Percentiles rank a stretch among this genome's conserved stretches.
Evolutionary conservation across 495 filamentous ascomycete genomes (phyloP).

Genomic region (Venustampulla echinocandica): DNA sequence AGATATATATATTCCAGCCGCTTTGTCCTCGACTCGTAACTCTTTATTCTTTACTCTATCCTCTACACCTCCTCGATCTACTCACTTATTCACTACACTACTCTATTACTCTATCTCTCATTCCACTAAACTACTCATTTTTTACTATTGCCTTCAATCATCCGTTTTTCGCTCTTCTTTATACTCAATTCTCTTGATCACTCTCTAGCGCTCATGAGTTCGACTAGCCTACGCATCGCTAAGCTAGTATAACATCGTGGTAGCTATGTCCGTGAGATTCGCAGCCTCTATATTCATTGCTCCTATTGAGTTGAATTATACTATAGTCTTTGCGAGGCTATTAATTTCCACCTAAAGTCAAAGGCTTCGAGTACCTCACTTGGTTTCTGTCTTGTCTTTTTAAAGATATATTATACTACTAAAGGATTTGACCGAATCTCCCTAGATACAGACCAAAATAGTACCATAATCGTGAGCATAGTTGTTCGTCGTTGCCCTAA

Average conservation of each 20-base stretch:
- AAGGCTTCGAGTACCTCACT: no score
- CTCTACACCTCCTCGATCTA: not conserved
- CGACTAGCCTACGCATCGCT: conserved; percentile 6
- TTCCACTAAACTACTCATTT: conserved; percentile 5
- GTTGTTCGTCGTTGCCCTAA: no score
- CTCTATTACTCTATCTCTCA: not conserved
- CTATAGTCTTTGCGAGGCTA: no score
- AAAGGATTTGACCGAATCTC: no score
- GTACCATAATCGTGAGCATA: no score
- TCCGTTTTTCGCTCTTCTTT: conserved; percentile 7
- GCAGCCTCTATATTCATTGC: not conserved
- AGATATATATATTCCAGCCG: conserved; percentile 6
- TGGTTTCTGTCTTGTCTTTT: no score
- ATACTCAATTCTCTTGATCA: conserved; percentile 3
- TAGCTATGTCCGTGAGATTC: conserved; percentile 5
- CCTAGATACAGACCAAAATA: no score
- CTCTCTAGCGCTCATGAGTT: conserved; percentile 6
- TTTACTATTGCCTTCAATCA: conserved; percentile 8
- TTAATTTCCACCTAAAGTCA: no score
- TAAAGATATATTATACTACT: no score
- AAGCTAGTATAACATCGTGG: conserved; percentile 3
- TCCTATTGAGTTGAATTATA: no score
- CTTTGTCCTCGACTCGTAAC: conserved; percentile 4
- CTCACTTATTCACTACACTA: not conserved
- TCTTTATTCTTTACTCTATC: conserved; percentile 6